Base-by-base conservation (phyloP, 2,329 filamentous ascomycete genomes). In the Didymosphaeria variabile region DNA sequence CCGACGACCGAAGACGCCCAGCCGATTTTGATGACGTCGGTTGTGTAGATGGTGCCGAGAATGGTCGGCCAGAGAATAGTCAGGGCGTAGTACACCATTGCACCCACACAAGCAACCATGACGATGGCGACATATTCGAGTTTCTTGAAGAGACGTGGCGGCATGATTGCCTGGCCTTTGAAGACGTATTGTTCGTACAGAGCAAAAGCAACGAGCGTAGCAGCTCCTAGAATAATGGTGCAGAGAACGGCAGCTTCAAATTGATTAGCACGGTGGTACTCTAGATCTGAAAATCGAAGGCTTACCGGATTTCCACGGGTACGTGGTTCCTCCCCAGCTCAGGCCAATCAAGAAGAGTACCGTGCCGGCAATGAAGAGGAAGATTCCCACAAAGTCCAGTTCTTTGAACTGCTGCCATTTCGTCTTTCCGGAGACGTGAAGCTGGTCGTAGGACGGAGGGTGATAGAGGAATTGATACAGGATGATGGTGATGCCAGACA, bases 401-500 rank as follows among this genome's bases (percentile, higher is more conserved):
- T 66, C 64, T 53, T 70, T 70, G 54, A 71, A 66, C 13, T 70
- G 60, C 42, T 71, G 58, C 55, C 66, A 72, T 31, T 74, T 61
- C 26, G 72, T 71, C 38, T 67, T 71, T 29, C 65, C 65, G 26
- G 64, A 60, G 19, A 69, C 65, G 54, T 81, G 80, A 23, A 78
- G 67, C 69, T 79, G 84, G 10, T 79, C 62, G 49, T 66, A 71
- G 3, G 65, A 79, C 0, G 84, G 82, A 23, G 82, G 84, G 62
- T 81, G 79, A 71, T 85, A 86, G 58, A 82, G 80, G 63, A 83
- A 77, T 38, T 76, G 72, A 63, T 80, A 84, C 13, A 84, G 73
- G 3, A 76, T 68, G 7, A 82, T 64, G 13, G 80, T 73, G 19
- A 82, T 61, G 26, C 73, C 77, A 42, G 75, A 78, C 54, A 82